A percentile compares a stretch with the other conserved stretches of the same genome.
These are phyloP conservation scores for Fusarium anguioides DNA, from an alignment of 2,329 filamentous ascomycete genomes.

Conservation along the genomic window DNA sequence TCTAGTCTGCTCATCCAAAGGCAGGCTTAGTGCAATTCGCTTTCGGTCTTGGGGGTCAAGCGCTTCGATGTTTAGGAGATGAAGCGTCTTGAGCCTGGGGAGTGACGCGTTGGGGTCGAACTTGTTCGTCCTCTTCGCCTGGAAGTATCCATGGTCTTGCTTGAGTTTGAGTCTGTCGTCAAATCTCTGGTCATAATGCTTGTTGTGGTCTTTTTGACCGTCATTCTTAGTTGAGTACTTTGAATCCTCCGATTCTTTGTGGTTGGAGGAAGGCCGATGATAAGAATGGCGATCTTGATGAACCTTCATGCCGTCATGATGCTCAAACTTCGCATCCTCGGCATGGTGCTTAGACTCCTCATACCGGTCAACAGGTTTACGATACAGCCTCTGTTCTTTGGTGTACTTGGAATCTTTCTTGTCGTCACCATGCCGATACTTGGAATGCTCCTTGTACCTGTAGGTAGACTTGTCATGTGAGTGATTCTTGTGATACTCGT, in stretches of 20 bases:
- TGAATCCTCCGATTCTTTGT: neutral
- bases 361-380: no score
- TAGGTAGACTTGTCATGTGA: no score
- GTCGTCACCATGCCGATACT: no score
- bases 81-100: conserved; percentile 2
- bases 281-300: neutral
- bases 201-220: neutral
- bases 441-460: no score
- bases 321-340: no score
- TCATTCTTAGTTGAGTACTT: neutral
- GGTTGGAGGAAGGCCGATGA: neutral
- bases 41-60: neutral
- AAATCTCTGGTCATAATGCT: neutral
- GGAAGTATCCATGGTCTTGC: neutral
- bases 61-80: conserved; percentile 12
- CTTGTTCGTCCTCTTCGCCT: neutral
- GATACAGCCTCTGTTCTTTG: no score
- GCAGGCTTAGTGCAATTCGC: neutral
- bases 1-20: neutral
- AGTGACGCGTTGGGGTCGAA: neutral
- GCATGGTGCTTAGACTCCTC: no score
- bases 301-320: no score
- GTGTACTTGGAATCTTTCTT: no score
- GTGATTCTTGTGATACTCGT: no score
- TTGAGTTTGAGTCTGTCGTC: neutral